These are phyloP conservation scores for Trichoderma gamsii DNA, from an alignment of 495 filamentous ascomycete genomes.

Conservation along the genomic window DNA sequence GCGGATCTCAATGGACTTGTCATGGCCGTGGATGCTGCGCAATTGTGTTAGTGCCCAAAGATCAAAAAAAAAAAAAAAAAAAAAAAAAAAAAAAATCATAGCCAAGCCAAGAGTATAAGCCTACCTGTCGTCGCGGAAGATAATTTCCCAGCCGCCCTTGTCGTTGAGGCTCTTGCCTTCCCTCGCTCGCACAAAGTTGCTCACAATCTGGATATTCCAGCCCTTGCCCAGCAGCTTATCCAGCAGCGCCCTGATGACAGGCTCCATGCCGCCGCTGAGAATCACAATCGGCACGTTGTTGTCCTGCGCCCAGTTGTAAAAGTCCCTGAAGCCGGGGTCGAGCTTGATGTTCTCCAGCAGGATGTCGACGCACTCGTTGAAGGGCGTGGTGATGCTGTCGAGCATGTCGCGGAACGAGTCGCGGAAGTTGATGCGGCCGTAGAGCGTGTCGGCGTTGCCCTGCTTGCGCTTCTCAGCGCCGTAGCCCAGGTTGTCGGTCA, in stretches of 20 bases:
- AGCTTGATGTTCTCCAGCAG: conserved; percentile 78
- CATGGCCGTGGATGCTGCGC: conserved; percentile 80
- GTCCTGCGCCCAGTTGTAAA: conserved; percentile 70
- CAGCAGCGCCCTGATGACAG: conserved; percentile 80
- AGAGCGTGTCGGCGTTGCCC: conserved; percentile 66
- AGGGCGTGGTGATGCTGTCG: conserved; percentile 69
- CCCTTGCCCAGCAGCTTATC: conserved; percentile 64
- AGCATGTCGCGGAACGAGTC: conserved; percentile 87
- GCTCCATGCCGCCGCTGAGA: conserved; percentile 83
- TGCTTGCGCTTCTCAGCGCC: conserved; percentile 58
- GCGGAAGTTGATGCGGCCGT: conserved; percentile 62
- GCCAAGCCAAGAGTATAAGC: no score
- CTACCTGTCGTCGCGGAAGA: conserved; percentile 79
- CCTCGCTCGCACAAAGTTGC: conserved; percentile 66
- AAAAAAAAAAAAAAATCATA: conserved; percentile 9
- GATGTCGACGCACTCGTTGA: conserved; percentile 67
- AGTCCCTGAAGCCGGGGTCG: conserved; percentile 78
- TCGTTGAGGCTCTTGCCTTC: conserved; percentile 63
- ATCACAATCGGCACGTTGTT: conserved; percentile 90
- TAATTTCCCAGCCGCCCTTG: conserved; percentile 77
- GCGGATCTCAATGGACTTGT: conserved; percentile 84
- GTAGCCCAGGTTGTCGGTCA: conserved; percentile 89
- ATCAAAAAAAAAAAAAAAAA: background rate
- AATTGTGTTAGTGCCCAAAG: background rate
- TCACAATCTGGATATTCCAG: conserved; percentile 68